phyloP scores from a whole-genome alignment of 202 grass and related monocot genomes.

The Hordeum pubiflorum region DNA sequence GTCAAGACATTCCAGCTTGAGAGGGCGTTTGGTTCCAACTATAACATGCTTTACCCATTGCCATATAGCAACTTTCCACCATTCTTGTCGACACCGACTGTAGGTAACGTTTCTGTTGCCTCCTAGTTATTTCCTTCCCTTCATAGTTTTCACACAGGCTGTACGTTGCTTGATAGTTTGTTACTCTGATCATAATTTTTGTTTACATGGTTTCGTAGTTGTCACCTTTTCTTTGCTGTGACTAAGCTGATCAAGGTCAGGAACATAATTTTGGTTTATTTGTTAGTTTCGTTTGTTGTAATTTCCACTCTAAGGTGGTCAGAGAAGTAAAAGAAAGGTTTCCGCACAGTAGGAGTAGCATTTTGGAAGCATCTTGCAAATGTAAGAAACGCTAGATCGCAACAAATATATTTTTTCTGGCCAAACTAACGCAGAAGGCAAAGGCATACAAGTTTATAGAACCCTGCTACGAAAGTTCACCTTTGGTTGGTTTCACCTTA shows the following conservation, averaged over 20 bases:
- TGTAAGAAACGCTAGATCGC: not conserved
- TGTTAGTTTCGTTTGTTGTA: not conserved
- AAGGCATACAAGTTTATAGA: not conserved
- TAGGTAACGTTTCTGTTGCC: not conserved
- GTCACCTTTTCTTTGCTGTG: too few species aligned
- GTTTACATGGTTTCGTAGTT: too few species aligned
- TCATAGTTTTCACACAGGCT: too few species aligned
- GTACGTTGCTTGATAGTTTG: too few species aligned
- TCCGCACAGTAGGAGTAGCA: not conserved
- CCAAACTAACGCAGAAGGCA: not conserved
- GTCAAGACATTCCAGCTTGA: not conserved
- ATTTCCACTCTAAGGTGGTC: too few species aligned
- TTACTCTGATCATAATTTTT: too few species aligned
- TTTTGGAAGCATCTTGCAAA: not conserved
- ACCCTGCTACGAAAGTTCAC: too few species aligned
- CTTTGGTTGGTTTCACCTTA: too few species aligned
- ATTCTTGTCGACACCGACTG: not conserved
- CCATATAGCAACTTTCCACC: not conserved
- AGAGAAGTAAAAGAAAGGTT: too few species aligned
- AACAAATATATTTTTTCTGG: not conserved
- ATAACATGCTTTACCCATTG: not conserved
- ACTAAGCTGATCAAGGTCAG: too few species aligned
- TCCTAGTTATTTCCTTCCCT: not conserved
- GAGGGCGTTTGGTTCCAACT: not conserved
- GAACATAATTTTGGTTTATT: too few species aligned